Conservation (phyloP, 176 grass and related monocot species). For the Microstegium vimineum region DNA sequence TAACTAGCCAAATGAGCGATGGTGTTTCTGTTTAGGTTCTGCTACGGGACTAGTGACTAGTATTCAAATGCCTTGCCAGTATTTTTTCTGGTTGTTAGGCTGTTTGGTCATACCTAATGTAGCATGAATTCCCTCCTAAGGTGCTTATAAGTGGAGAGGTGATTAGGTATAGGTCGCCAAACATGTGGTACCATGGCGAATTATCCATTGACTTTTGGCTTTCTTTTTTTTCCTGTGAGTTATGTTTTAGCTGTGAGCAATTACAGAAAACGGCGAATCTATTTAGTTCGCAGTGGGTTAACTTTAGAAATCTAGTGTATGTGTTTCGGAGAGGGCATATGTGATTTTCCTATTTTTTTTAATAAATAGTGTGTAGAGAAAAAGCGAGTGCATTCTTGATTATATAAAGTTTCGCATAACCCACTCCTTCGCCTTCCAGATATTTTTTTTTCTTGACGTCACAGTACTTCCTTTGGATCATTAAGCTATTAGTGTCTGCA, state of each 20-base stretch:
- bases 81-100: not conserved
- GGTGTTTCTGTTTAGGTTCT: not conserved
- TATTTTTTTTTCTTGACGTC: not conserved
- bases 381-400: not conserved
- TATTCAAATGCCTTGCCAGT: too few relatives aligned
- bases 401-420: not conserved
- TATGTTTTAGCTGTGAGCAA: too few relatives aligned
- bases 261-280: too few relatives aligned
- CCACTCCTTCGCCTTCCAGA: not conserved
- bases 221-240: not conserved
- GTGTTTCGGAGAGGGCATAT: not conserved
- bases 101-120: conserved; percentile 1
- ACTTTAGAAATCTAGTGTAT: too few relatives aligned
- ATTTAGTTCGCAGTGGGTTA: not conserved
- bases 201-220: not conserved
- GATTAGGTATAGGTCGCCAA: not conserved
- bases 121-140: not conserved
- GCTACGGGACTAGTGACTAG: too few relatives aligned
- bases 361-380: too few relatives aligned
- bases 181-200: not conserved
- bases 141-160: not conserved
- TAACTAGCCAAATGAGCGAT: not conserved
- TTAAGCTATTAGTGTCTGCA: not conserved
- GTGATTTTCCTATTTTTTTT: too few relatives aligned
- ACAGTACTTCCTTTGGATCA: not conserved